A percentile compares a stretch with the other conserved stretches of the same genome.
phyloP scores from a whole-genome alignment of 2,329 filamentous ascomycete genomes.

The Macroventuria anomochaeta region DNA sequence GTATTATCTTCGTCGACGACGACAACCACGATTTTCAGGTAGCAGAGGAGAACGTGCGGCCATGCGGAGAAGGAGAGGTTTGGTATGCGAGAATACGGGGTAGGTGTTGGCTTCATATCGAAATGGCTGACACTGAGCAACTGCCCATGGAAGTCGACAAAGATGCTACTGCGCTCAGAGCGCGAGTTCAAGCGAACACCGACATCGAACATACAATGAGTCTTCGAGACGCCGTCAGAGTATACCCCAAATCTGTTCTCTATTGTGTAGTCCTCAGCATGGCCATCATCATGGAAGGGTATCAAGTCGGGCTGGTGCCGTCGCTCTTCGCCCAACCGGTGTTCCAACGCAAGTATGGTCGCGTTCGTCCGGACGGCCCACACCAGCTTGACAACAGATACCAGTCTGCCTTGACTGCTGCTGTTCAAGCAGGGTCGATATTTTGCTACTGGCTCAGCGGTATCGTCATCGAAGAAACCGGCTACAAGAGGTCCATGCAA shows the following conservation, averaged over 20 bases:
- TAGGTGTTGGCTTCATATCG: not conserved
- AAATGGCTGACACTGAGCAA: not conserved
- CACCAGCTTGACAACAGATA: slow-evolving; percentile 51
- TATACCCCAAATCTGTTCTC: slow-evolving; percentile 81
- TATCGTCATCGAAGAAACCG: slow-evolving; percentile 50
- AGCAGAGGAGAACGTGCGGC: not conserved
- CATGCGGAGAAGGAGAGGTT: not conserved
- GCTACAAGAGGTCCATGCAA: slow-evolving; percentile 33
- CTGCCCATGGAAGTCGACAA: not conserved
- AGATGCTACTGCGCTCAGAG: not conserved
- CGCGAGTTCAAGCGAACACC: slow-evolving; percentile 8
- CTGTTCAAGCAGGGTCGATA: slow-evolving; percentile 49
- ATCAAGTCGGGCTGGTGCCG: slow-evolving; percentile 78
- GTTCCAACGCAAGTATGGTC: slow-evolving; percentile 52
- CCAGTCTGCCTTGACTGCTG: slow-evolving; percentile 53
- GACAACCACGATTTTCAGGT: not conserved
- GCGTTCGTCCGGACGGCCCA: slow-evolving; percentile 32
- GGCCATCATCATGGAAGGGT: slow-evolving; percentile 87
- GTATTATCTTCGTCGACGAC: not conserved
- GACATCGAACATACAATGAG: slow-evolving; percentile 5
- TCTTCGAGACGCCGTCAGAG: slow-evolving; percentile 71
- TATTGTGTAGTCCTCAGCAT: slow-evolving; percentile 84
- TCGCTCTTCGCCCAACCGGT: slow-evolving; percentile 67
- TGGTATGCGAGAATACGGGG: not conserved
- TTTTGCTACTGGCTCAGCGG: slow-evolving; percentile 42